Conservation (phyloP, 2,329 filamentous ascomycete genomes). For the Botrytis byssoidea region DNA sequence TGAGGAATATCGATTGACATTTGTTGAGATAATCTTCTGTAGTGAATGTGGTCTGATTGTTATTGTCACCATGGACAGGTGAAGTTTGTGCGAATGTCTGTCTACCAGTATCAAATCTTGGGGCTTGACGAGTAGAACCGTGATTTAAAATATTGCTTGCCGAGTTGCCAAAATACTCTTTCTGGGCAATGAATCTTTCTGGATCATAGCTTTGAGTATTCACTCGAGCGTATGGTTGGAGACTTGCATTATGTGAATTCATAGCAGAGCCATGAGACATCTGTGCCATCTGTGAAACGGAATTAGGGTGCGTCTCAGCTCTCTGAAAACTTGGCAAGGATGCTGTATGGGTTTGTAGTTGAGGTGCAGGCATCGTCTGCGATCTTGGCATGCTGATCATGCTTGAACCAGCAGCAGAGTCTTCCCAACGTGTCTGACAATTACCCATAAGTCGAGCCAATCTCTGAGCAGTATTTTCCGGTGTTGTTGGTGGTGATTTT, state of each 20-base stretch:
- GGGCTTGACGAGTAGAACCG: constrained; percentile 50
- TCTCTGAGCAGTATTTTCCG: constrained; percentile 27
- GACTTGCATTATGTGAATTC: background rate
- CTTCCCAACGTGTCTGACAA: constrained; percentile 30
- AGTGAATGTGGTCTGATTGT: background rate
- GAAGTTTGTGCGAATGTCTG: constrained; percentile 63
- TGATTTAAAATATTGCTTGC: constrained; percentile 45
- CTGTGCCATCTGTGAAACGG: background rate
- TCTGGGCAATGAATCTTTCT: constrained; percentile 5
- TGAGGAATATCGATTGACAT: constrained; percentile 8
- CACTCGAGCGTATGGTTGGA: constrained; percentile 7
- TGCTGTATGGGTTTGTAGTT: constrained; percentile 3
- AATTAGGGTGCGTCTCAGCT: constrained; percentile 27
- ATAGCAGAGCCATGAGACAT: background rate
- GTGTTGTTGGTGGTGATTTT: constrained; percentile 19
- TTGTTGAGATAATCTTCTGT: constrained; percentile 8
- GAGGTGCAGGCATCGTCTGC: constrained; percentile 25
- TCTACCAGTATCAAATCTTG: constrained; percentile 58
- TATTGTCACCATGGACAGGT: constrained; percentile 44
- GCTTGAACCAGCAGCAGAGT: constrained; percentile 21
- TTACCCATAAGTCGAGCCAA: constrained; percentile 29
- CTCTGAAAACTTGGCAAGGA: constrained; percentile 23
- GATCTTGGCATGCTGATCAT: constrained; percentile 20
- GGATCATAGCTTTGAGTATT: background rate
- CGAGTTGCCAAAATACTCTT: constrained; percentile 13